Base-by-base conservation (phyloP, 805 yeast species). In the Wickerhamomyces alni region DNA sequence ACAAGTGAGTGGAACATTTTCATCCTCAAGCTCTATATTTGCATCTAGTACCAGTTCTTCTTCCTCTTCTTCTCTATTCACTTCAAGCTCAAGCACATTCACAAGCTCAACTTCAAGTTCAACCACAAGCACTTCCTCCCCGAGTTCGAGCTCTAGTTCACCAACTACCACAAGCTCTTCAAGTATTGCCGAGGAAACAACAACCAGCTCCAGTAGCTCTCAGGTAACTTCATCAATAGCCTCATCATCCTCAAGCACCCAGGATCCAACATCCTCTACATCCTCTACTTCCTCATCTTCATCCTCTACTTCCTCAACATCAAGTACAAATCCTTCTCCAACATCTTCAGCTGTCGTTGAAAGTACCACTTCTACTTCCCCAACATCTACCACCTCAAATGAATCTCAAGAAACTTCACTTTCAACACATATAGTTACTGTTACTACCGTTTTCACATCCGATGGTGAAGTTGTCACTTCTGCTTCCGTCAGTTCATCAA, bases 361-460 rank as follows among this genome's bases (percentile, higher is more conserved):
- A 9, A 29, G 18, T 18, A 15, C 31, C 8, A 15, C 13, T 11
- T 7, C 48, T 21, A 21, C 24, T 9, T 26, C 29, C 15, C 7
- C 31, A 11, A 8, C 18, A 15, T 29, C 31, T 29, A 15, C 31
- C 17, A 11, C n/a, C 28, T 26, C 28, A 6, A 10, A 10, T 8
- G 12, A 5, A 10, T 26, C 28, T 11, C 12, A 26, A 26, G 28
- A 13, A 5, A 29, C 31, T 13, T 15, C 31, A 4, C 13, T 29
- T 6, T 7, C 10, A 15, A 29, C 18, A 7, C 17, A 29, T 13
- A 31, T 61, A 5, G 45, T 64, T 17, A 51, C 59, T 21, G 63
- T 67, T 4, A 55, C 58, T 8, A 61, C 69, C 0, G 42, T 65
- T 1, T 48, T 58, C 37, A 48, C 57, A 2, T 54, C 67, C 0